Conservation (phyloP, 345 rosid species). For the Aquilaria malaccensis region DNA sequence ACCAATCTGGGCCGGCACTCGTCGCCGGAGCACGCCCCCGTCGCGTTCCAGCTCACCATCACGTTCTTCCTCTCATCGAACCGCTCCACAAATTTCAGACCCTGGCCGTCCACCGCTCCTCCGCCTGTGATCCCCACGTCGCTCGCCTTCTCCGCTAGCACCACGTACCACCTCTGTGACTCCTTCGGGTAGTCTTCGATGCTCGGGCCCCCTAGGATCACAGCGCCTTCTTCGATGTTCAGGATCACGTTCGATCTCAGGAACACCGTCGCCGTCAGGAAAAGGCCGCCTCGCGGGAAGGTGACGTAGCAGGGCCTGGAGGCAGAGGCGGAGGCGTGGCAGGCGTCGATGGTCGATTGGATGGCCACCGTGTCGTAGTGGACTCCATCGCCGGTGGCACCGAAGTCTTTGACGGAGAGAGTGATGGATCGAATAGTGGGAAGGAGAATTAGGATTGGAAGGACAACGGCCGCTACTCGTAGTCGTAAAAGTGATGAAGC, state of each 20-base stretch:
- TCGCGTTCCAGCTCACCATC: constrained; percentile 92
- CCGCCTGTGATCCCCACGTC: constrained; percentile 92
- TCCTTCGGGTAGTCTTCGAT: constrained; percentile 59
- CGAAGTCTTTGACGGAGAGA: constrained; percentile 60
- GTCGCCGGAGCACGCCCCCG: constrained; percentile 80
- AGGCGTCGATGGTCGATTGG: constrained; percentile 70
- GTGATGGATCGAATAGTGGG: constrained; percentile 24
- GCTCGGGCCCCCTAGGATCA: constrained; percentile 58
- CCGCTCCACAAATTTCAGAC: constrained; percentile 56
- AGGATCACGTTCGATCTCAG: constrained; percentile 62
- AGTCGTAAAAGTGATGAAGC: no score
- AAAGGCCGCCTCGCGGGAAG: constrained; percentile 77
- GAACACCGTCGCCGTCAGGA: constrained; percentile 69
- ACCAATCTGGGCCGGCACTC: constrained; percentile 80
- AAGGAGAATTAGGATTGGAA: constrained; percentile 23
- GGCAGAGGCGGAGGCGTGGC: constrained; percentile 27
- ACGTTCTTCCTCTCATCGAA: constrained; percentile 68
- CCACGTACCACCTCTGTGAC: constrained; percentile 64
- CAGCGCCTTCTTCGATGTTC: constrained; percentile 52
- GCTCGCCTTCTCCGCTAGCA: constrained; percentile 61
- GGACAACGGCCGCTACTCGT: not conserved
- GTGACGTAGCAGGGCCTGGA: constrained; percentile 47
- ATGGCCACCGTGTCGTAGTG: constrained; percentile 68
- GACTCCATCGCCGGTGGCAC: constrained; percentile 75
- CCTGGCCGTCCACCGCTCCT: constrained; percentile 82